These are phyloP conservation scores for Neopestalotiopsis rosae DNA, from an alignment of 2,329 filamentous ascomycete species.

Conservation along the genomic window DNA sequence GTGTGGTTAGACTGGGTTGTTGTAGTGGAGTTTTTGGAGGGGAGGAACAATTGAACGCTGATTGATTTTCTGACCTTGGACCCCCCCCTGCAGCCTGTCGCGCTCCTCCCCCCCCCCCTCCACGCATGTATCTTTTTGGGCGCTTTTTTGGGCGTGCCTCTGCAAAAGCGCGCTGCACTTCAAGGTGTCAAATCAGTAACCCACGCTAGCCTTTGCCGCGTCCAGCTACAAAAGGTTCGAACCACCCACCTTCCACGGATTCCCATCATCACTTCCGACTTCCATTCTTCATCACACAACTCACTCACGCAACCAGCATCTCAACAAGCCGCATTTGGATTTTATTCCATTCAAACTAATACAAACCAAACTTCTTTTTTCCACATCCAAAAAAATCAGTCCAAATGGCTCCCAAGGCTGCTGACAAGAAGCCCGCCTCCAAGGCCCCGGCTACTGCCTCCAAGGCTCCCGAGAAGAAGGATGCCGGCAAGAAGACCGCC, in stretches of 20 bases:
- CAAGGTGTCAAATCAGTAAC: constrained; percentile 59
- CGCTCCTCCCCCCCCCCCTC: no score
- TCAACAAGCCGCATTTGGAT: constrained; percentile 28
- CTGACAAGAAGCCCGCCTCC: constrained; percentile 98
- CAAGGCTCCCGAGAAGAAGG: constrained; percentile 91
- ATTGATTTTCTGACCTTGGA: no score
- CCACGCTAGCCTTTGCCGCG: constrained; percentile 53
- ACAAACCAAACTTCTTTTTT: constrained; percentile 19
- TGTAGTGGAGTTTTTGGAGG: neutral
- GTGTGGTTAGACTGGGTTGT: neutral
- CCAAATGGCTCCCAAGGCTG: constrained; percentile 97
- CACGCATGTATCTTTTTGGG: neutral
- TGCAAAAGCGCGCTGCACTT: constrained; percentile 10
- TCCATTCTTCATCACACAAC: constrained; percentile 38
- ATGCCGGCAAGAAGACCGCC: constrained; percentile 99
- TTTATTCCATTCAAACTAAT: constrained; percentile 28
- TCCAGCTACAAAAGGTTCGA: constrained; percentile 66
- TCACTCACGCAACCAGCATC: constrained; percentile 30
- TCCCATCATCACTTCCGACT: constrained; percentile 51
- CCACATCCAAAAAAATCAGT: constrained; percentile 28
- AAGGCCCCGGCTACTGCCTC: constrained; percentile 85
- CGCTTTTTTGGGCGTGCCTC: constrained; percentile 16
- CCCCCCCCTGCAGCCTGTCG: no score
- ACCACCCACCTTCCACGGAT: constrained; percentile 53
- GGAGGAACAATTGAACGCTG: no score